Evolutionary conservation across 2,329 filamentous ascomycete species (phyloP), one percentile per base, ranked within the genome.

Genomic region (Exophiala phaeomuriformis): DNA sequence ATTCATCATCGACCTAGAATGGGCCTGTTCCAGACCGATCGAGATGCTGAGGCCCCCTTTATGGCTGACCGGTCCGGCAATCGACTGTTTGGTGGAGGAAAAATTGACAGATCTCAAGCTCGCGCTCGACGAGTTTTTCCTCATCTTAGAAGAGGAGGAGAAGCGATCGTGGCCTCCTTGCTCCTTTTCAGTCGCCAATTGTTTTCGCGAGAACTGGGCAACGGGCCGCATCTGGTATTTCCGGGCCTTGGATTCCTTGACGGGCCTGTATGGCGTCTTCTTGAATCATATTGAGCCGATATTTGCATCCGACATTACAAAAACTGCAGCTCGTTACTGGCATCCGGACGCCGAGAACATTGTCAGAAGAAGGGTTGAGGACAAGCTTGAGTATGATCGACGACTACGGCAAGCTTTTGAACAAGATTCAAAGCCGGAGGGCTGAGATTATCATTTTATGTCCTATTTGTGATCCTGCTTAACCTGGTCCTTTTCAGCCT

Each of bases 1-100:
- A 39, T 57, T 52, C 31, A 51, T 70, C 9, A 66, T 71, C 52
- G 66, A 70, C 46, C 58, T 71, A n/a, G 68, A 70, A 58, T 69
- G 64, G 61, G 61, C 64, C 43, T 68, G 64, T 54, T 64, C 64
- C 2, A 60, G 64, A 1, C 68, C 68, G 5, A 42, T 66, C 3
- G 61, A 67, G 51, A 60, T 66, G 49, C 49, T 64, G 8, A 51
- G 55, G 19, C 60, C 64, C 4, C 68, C 65, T 1, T 53, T 57
- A 10, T 61, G 58, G 56, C 19, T 61, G 12, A 55, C 51, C 29
- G 33, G 47, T 37, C 48, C 49, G 8, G 45, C 39, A 2, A 44
- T 60, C 43, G 57, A 60, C 41, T 8, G 37, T 27, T 48, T 60
- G 19, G 37, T 47, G 37, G 48, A 47, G 5, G 49, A 55, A 10